Percentiles rank a stretch among this genome's conserved stretches.
Evolutionary conservation across 345 rosid genomes (phyloP).

Genomic region (Aquilaria malaccensis): DNA sequence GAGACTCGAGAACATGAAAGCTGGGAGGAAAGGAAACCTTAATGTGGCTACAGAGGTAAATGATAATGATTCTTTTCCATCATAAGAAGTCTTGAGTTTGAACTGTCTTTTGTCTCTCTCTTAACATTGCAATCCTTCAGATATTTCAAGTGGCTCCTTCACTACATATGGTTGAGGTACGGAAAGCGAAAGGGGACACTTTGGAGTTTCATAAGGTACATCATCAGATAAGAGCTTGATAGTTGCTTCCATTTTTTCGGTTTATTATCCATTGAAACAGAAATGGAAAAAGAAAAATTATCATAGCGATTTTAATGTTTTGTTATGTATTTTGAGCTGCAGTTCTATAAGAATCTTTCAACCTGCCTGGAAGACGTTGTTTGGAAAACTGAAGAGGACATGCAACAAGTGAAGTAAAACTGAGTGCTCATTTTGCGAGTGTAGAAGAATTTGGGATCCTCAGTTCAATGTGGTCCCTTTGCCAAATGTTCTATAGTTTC

Average conservation of each 20-base stretch:
- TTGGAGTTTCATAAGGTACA: constrained; percentile 85
- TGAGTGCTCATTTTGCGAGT: constrained; percentile 4
- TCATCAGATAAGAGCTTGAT: neutral
- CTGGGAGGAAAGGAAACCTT: constrained; percentile 95
- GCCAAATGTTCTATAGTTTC: constrained; percentile 14
- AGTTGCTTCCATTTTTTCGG: neutral
- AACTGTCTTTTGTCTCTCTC: neutral
- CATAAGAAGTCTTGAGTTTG: neutral
- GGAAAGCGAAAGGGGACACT: constrained; percentile 96
- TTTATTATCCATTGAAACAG: neutral
- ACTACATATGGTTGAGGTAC: constrained; percentile 87
- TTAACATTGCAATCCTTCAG: constrained; percentile 27
- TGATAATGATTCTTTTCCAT: neutral
- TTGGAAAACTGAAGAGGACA: constrained; percentile 86
- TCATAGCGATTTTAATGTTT: neutral
- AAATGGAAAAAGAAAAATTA: neutral
- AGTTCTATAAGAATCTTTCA: constrained; percentile 89
- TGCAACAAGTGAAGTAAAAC: constrained; percentile 36
- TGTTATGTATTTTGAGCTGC: constrained; percentile 19
- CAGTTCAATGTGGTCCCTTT: neutral
- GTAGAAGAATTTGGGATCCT: constrained; percentile 1
- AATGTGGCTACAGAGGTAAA: constrained; percentile 82
- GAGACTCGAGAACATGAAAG: constrained; percentile 84
- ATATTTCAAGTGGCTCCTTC: constrained; percentile 95
- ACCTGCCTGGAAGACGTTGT: constrained; percentile 76